Evolutionary conservation across 2,329 filamentous ascomycete species (phyloP), one percentile per base, ranked within the genome.

Genomic region (Alternaria angustiovoidea): DNA sequence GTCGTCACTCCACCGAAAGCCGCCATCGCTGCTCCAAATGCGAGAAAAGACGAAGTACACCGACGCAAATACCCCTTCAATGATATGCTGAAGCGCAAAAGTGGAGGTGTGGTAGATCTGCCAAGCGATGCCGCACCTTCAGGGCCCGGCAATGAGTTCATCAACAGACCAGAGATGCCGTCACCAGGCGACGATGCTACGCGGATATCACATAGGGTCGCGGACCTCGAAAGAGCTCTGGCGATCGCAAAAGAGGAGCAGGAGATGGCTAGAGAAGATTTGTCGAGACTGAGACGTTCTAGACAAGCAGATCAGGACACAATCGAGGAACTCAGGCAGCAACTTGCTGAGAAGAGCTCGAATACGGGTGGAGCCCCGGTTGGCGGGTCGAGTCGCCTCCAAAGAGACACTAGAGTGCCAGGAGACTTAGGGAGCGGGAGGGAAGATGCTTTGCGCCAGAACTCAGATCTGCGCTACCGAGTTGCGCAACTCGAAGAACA

Each of bases 1-100:
- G 73, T 74, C 46, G 70, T 60, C 28, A 66, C 73, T 4, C 73
- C 75, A 9, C 74, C 76, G 14, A 77, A 72, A 62, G 74, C 73
- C 24, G 70, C 73, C 8, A 59, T 73, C 46, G 63, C 68, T 22
- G 58, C 72, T 32, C 52, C 63, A 16, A 76, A 74, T 42, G 63
- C 62, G 5, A 75, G 68, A 51, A 76, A 75, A 51, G 74, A 76
- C 38, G 71, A 76, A 42, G 51, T 70, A 12, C 72, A 72, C 24
- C 70, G 74, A 11, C 69, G 67, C 32, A 73, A 68, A 42, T 72
- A 71, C 46, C 66, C 69, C 8, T 69, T 76, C 47, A 72, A 75
- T 68, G 73, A 77, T 41, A 75, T 77, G 68, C 62, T 76, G 7
- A 59, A 51, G 54, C 61, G 55, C 16, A 39, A 46, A 26, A 59